Evolutionary conservation across 2,329 filamentous ascomycete genomes (phyloP), one percentile per base, ranked within the genome.

Genomic region (Penicillium rolfsii): DNA sequence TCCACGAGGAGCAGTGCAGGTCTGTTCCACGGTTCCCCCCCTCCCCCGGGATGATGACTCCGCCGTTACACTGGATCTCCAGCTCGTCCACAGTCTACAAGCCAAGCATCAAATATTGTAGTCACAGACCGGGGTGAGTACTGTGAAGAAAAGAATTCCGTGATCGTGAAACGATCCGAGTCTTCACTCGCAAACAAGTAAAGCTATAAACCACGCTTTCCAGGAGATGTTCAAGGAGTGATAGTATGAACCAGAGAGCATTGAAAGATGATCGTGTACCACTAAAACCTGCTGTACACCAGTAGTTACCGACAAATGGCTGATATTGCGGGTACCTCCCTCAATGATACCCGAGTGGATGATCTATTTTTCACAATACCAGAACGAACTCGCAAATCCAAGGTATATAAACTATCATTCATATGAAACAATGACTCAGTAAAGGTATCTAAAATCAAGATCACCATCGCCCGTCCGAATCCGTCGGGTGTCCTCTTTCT

Each of bases 401-500:
- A 9, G 35, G 11, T 4, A 2, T 36, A 16, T 36, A 12, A 14
- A 12, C 11, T 14, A 7, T 49, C 5, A 49, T 49, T 49, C 24
- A 1, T 9, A 7, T 28, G 16, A 14, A 2, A 28, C 8, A n/a
- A 30, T 7, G 12, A 5, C 33, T 60, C 30, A 75, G 57, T 72
- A 74, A 67, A 81, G 79, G 65, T 83, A 84, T 45, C 74, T 77
- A 61, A 83, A 84, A 55, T 83, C 81, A 55, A 82, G 60, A 38
- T 76, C 81, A 22, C 76, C 68, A 63, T 84, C 82, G 2, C 82
- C 82, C 0, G 79, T 81, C 65, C 70, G 79, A 1, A 83, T 74
- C 55, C 76, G 78, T 50, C 82, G 71, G 40, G 63, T 77, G 62
- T 84, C 82, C 58, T 79, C 76, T 12, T 73, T 73, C 59, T 81